Evolutionary conservation across 2,329 filamentous ascomycete genomes (phyloP), one percentile per base, ranked within the genome.

Genomic region (Ophiostoma sp.): DNA sequence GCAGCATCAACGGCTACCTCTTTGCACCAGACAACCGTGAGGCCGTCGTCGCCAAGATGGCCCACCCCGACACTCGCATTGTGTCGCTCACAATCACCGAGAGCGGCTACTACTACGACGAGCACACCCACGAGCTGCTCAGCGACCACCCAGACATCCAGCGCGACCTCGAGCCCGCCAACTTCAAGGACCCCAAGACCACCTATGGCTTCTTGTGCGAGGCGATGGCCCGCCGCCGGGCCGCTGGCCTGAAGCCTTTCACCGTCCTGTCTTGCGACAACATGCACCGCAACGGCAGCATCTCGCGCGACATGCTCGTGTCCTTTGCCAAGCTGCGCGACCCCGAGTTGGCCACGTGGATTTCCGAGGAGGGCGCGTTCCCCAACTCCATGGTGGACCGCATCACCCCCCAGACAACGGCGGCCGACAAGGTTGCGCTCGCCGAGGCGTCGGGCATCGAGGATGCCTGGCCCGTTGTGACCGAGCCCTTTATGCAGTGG

Each of bases 101-200:
- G 78, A 84, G 81, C 75, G 83, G 83, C 72, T 85, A 85, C 81
- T 85, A 83, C 79, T 85, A 85, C 79, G 84, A 85, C 75, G 83
- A 85, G 76, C 84, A 85, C 79, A 83, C 83, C n/a, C 83, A 85
- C 78, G 77, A 85, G 78, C 79, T 85, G 71, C 76, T 81, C 72
- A 76, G 76, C 48, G 79, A 85, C 62, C 79, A 85, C 75, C 77
- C 82, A 10, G 83, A 85, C 74, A 85, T 85, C 68, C 79, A 81
- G 74, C 79, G 78, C 74, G 83, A 85, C 74, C 77, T 85, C 7
- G 83, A 84, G 72, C 76, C 83, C 5, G 79, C 79, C 75, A 79
- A 83, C 76, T 78, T 79, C 48, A 77, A 79, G 64, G 68, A 75
- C 3, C 83, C 83, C 31, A 77, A 77, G 71, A 85, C 82, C 73